Base-by-base conservation (phyloP, 441 rosid species). In the Brassica hybrid region DNA sequence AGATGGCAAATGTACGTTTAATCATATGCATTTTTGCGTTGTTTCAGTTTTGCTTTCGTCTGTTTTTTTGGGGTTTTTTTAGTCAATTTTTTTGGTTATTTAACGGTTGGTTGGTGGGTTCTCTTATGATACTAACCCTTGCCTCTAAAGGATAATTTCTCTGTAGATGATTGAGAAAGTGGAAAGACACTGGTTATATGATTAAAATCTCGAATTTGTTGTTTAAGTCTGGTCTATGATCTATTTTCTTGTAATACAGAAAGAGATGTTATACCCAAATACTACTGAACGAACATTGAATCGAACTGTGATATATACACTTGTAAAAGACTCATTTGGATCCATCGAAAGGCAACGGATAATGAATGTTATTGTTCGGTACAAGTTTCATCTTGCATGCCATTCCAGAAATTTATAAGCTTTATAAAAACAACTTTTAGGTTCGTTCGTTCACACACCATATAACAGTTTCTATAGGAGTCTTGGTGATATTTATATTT, bases 121-220 rank as follows among this genome's bases (percentile, higher is more conserved):
- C 38, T 66, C 52, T 19, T 67, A 2, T 23, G n/a, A n/a, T n/a
- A n/a, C 50, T 14, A 50, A 67, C 60, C 52, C 2, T 66, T 32
- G 17, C 69, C 21, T 57, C 48, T 25, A 14, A 43, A 18, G 27
- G 60, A 27, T 38, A 12, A 43, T 59, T 72, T 18, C 43, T 11
- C 21, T 72, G 76, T 72, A 66, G 73, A 77, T 77, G 76, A 23
- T 48, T 72, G 64, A 78, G 67, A 65, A 77, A 77, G 56, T 65
- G 65, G 25, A 6, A 27, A 76, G 52, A 71, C 67, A 71, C 43
- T 52, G 60, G 66, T 71, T 45, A 58, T 65, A 71, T 56, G 52
- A 76, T 63, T 38, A 38, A 56, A 41, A n/a, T n/a, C n/a, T n/a
- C n/a, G 59, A 36, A 5, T 70, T 17, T 54, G 71, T 61, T 69